Evolutionary conservation across 805 yeast genomes (phyloP), one percentile per base, ranked within the genome.

Genomic region (Cyberlindnera euphorbiae): DNA sequence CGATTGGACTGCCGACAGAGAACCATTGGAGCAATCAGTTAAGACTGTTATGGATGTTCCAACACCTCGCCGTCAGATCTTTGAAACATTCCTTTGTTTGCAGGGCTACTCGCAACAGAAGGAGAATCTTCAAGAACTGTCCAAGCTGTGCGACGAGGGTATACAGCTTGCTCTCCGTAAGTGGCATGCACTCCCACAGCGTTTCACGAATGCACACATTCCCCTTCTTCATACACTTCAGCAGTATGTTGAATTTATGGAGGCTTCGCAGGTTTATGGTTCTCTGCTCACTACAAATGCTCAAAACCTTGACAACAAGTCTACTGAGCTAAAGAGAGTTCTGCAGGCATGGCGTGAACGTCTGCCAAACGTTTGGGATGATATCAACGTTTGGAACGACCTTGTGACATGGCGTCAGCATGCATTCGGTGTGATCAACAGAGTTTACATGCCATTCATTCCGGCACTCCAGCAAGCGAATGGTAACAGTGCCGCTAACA

Each of bases 321-420:
- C 95, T 0, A 97, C 88, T 61, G 99, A 93, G 52, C 71, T 93
- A 44, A 93, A 93, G 62, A 75, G 97, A 36, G 96, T 93, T 0
- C 63, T 93, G 27, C 97, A 88, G 58, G 96, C 95, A 1, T 93
- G 99, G 99, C 71, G 98, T 53, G 99, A 93, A 56, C 78, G 99
- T 45, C 67, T 94, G 34, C 99, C 99, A 10, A 93, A 93, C 52
- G 69, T 76, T 8, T 93, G 97, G 97, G 99, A 93, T 61, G 98
- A 93, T 58, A 89, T 93, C 52, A 90, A 88, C 56, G 75, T 89
- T 42, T 93, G 99, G 99, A 89, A 94, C 48, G 99, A 93, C 56
- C 64, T 93, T 42, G 95, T 93, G 4, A 89, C 97, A 0, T 93
- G 99, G 99, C 74, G 99, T 49, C 97, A 93, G 61, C 97, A 93